phyloP scores from a whole-genome alignment of 352 stramenopile species.

The Globisporangium irregulare region DNA sequence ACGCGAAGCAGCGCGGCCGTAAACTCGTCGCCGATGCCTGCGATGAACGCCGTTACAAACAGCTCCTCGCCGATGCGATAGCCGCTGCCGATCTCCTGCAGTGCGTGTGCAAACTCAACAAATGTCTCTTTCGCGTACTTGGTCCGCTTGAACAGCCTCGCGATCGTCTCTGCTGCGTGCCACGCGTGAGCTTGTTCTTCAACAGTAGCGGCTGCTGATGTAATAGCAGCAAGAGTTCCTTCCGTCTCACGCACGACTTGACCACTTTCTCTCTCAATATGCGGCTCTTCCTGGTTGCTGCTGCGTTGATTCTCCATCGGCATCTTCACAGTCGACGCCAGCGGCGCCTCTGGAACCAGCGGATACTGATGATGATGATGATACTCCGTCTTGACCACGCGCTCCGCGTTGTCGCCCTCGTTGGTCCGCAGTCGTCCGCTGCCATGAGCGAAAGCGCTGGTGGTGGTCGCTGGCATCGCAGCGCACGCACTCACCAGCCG shows the following conservation, averaged over 20 bases:
- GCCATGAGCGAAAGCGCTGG: neutral
- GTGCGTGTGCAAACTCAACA: slow-evolving; percentile 4
- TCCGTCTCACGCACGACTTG: neutral
- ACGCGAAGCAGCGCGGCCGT: slow-evolving; percentile 14
- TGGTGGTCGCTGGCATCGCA: neutral
- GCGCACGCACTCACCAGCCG: neutral
- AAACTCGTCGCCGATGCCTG: slow-evolving; percentile 15
- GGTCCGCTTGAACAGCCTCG: slow-evolving; percentile 14
- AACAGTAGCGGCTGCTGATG: neutral
- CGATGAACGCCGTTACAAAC: slow-evolving; percentile 15
- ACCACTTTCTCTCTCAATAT: neutral
- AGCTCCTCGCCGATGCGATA: slow-evolving; percentile 12
- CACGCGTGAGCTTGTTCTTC: slow-evolving; percentile 1
- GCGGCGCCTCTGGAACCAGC: neutral
- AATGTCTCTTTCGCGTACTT: slow-evolving; percentile 15
- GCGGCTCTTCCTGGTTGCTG: neutral
- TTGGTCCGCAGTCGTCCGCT: neutral
- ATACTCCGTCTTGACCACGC: neutral
- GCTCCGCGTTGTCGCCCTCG: neutral
- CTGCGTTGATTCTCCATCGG: neutral
- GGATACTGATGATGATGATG: neutral
- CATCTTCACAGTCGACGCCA: neutral
- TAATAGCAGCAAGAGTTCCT: neutral
- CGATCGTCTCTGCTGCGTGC: slow-evolving; percentile 7
- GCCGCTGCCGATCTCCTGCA: neutral